Conservation (phyloP, 139 green algal genomes). For the Tetradesmus lagerheimii region DNA sequence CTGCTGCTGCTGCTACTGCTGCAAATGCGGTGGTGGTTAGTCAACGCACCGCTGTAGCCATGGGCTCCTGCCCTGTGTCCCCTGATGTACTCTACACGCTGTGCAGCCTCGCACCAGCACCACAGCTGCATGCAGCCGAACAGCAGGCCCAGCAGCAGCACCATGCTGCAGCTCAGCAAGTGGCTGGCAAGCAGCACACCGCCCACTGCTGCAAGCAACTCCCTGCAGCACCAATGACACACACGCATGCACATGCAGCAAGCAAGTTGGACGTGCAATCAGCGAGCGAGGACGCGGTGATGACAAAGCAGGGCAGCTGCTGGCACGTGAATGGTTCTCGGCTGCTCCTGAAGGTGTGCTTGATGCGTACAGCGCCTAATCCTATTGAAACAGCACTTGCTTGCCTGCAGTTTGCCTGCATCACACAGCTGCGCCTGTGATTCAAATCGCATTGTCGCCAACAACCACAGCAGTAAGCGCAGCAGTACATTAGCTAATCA, state of each 20-base stretch:
- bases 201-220: not conserved
- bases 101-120: conserved; percentile 17
- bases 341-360: not conserved
- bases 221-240: not conserved
- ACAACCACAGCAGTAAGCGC: too few species aligned
- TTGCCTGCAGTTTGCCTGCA: too few species aligned
- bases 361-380: not conserved
- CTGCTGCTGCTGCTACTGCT: not conserved
- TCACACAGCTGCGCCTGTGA: too few species aligned
- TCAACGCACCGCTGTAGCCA: conserved; percentile 27
- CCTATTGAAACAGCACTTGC: too few species aligned
- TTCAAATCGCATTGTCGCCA: too few species aligned
- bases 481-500: too few species aligned
- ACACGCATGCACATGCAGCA: too few species aligned
- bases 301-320: too few species aligned
- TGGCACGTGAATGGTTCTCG: too few species aligned
- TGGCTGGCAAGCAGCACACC: conserved; percentile 5
- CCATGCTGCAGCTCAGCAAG: not conserved
- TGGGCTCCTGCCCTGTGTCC: conserved; percentile 36
- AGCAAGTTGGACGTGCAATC: too few species aligned
- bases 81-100: conserved; percentile 7
- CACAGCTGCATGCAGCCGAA: not conserved
- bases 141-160: not conserved
- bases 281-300: too few species aligned
- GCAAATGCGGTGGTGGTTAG: not conserved